Conservation (phyloP, 768 basidiomycete genomes). For the Candolleomyces aberdarensis region DNA sequence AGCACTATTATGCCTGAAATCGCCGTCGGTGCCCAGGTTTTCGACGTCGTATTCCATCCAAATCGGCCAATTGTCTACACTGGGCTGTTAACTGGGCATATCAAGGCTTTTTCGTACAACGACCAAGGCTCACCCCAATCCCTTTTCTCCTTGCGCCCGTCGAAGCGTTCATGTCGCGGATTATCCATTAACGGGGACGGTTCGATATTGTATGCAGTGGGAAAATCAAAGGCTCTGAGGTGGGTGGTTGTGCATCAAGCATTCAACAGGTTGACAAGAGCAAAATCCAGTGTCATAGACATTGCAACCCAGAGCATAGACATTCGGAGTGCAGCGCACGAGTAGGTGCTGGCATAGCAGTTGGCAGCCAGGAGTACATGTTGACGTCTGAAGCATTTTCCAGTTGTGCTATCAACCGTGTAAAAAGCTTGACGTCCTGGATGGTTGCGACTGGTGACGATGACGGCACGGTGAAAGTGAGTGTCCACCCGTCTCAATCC, state of each 20-base stretch:
- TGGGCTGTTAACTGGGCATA: slow-evolving; percentile 75
- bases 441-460: slow-evolving; percentile 88
- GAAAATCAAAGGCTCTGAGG: slow-evolving; percentile 80
- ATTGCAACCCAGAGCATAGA: slow-evolving; percentile 52
- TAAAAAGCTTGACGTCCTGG: slow-evolving; percentile 67
- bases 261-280: slow-evolving; percentile 13
- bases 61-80: slow-evolving; percentile 65
- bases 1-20: slow-evolving; percentile 52
- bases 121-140: slow-evolving; percentile 58
- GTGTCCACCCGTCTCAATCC: slow-evolving; percentile 8
- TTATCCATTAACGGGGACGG: slow-evolving; percentile 70
- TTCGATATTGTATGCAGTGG: slow-evolving; percentile 66
- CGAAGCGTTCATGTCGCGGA: slow-evolving; percentile 81
- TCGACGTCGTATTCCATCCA: slow-evolving; percentile 90
- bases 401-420: slow-evolving; percentile 84
- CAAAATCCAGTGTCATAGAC: slow-evolving; percentile 56
- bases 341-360: slow-evolving; percentile 44
- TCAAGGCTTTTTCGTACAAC: slow-evolving; percentile 81
- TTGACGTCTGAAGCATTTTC: slow-evolving; percentile 31
- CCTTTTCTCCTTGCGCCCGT: slow-evolving; percentile 65
- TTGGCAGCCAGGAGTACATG: slow-evolving; percentile 5
- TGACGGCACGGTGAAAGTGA: slow-evolving; percentile 88
- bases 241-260: slow-evolving; percentile 36
- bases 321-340: slow-evolving; percentile 55
- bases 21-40: slow-evolving; percentile 72